These are phyloP conservation scores for Staphylotrichum tortipilum DNA, from an alignment of 495 filamentous ascomycete genomes.

Conservation along the genomic window DNA sequence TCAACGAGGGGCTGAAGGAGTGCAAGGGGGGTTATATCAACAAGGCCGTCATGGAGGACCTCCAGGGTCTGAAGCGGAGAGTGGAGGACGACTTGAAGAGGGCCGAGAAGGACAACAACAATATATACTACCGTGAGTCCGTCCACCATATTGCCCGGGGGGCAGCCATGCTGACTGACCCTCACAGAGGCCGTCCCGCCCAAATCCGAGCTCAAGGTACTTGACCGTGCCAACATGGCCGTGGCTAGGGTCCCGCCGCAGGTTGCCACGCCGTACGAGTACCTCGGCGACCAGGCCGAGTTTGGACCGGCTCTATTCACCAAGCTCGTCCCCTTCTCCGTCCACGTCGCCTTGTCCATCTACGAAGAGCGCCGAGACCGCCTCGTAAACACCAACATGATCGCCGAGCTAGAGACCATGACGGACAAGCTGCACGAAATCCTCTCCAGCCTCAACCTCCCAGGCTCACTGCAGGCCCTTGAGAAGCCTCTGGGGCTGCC, in stretches of 20 bases:
- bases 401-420: slow-evolving; percentile 75
- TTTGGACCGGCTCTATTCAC: slow-evolving; percentile 81
- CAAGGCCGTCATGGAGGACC: slow-evolving; percentile 70
- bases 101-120: slow-evolving; percentile 92
- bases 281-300: slow-evolving; percentile 68
- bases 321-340: slow-evolving; percentile 89
- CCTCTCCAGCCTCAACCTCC: slow-evolving; percentile 75
- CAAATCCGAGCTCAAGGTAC: slow-evolving; percentile 76
- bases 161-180: no score
- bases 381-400: slow-evolving; percentile 74
- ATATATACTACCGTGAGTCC: slow-evolving; percentile 68
- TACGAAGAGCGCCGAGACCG: slow-evolving; percentile 89
- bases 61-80: slow-evolving; percentile 72
- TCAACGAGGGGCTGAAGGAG: slow-evolving; percentile 82
- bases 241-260: slow-evolving; percentile 69
- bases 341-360: slow-evolving; percentile 89
- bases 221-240: slow-evolving; percentile 88
- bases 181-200: slow-evolving; percentile 63
- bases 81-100: slow-evolving; percentile 82
- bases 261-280: slow-evolving; percentile 67
- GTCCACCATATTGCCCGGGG: no score
- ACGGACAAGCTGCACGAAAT: slow-evolving; percentile 74
- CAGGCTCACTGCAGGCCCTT: slow-evolving; percentile 85
- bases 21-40: slow-evolving; percentile 65
- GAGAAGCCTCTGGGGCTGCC: slow-evolving; percentile 94